Conservation (phyloP, 495 filamentous ascomycete species). For the Lepraria neglecta region DNA sequence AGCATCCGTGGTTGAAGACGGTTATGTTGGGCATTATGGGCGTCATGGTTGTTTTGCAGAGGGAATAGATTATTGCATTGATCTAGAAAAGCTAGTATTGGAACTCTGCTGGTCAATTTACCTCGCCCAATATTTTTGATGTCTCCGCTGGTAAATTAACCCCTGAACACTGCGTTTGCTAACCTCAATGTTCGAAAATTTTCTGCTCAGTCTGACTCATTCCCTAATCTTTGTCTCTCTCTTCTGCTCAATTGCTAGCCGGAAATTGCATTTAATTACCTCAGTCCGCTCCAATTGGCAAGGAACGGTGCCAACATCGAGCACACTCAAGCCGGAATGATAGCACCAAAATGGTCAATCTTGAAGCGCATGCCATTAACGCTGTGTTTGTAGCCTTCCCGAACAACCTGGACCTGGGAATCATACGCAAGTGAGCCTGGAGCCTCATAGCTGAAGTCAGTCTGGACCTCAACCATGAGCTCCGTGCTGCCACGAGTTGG, state of each 20-base stretch:
- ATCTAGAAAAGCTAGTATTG: background rate
- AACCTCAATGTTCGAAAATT: no score
- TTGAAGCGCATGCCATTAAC: conserved; percentile 8
- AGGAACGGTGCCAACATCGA: no score
- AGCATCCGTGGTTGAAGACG: conserved; percentile 96
- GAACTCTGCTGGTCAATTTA: background rate
- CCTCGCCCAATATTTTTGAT: background rate
- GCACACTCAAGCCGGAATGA: background rate
- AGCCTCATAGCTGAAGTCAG: background rate
- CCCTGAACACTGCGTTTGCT: no score
- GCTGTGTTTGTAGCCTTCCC: background rate
- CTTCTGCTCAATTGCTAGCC: no score
- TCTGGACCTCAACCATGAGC: background rate
- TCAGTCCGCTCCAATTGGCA: no score
- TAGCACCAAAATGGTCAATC: background rate
- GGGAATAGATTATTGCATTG: conserved; percentile 50
- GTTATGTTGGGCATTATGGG: conserved; percentile 94
- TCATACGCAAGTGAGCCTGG: background rate
- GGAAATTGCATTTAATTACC: no score
- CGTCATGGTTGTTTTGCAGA: conserved; percentile 83
- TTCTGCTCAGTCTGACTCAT: no score
- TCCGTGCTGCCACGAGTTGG: background rate
- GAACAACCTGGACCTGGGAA: background rate
- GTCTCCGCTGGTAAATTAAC: no score
- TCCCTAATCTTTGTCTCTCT: no score